These are phyloP conservation scores for rapeseed (Brassica napus) DNA, from an alignment of 345 rosid genomes.

Conservation along the genomic window DNA sequence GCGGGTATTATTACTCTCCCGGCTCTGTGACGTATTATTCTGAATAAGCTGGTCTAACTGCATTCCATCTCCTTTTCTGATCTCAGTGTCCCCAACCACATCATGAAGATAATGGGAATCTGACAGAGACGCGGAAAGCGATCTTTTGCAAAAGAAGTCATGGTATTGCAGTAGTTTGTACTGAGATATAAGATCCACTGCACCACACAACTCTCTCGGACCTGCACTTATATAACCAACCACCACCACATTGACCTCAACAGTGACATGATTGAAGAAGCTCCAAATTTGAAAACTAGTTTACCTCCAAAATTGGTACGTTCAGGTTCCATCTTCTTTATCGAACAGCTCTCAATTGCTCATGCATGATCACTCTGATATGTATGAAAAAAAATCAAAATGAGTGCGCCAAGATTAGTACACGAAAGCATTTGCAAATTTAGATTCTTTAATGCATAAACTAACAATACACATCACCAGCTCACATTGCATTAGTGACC, in stretches of 20 bases:
- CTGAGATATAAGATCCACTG: slow-evolving; percentile 79
- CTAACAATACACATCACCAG: neutral
- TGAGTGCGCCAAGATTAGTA: neutral
- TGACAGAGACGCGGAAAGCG: slow-evolving; percentile 74
- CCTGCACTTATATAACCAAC: slow-evolving; percentile 44
- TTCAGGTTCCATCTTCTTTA: slow-evolving; percentile 42
- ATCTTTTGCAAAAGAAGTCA: slow-evolving; percentile 82
- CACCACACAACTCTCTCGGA: slow-evolving; percentile 76
- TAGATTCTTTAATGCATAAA: neutral
- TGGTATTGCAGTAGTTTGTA: slow-evolving; percentile 70
- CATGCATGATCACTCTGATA: slow-evolving; percentile 33
- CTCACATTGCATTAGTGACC: neutral
- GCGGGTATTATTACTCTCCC: slow-evolving; percentile 47
- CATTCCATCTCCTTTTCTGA: slow-evolving; percentile 93
- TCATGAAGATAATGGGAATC: slow-evolving; percentile 77
- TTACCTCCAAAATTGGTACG: slow-evolving; percentile 39
- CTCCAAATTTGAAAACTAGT: neutral
- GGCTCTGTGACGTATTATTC: slow-evolving; percentile 41
- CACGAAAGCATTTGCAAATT: slow-evolving; percentile 9
- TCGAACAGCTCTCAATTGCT: neutral
- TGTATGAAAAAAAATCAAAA: neutral
- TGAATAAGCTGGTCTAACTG: slow-evolving; percentile 76
- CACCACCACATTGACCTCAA: slow-evolving; percentile 13
- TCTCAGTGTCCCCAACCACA: slow-evolving; percentile 80
- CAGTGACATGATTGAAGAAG: neutral